phyloP scores from a whole-genome alignment of 441 rosid genomes.

The Erodium moschatum region DNA sequence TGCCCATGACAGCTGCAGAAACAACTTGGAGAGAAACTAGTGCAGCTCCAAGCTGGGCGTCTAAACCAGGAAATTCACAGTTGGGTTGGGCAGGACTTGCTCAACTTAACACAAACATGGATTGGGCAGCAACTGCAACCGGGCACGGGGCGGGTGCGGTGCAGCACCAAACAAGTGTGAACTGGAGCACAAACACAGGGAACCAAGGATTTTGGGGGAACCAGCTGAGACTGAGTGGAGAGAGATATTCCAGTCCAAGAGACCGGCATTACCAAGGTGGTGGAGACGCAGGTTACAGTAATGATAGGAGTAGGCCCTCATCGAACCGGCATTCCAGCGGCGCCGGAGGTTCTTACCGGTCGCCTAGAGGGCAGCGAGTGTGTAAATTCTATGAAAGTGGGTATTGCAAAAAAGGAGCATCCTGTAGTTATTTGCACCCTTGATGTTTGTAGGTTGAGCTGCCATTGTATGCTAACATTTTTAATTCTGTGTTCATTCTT shows the following conservation, averaged over 20 bases:
- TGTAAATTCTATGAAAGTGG: constrained; percentile 87
- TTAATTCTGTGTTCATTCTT: constrained; percentile 29
- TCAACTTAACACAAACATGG: constrained; percentile 24
- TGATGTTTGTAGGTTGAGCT: constrained; percentile 18
- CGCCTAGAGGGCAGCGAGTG: constrained; percentile 62
- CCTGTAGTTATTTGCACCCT: constrained; percentile 79
- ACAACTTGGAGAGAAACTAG: too few species aligned
- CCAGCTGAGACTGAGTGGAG: constrained; percentile 40
- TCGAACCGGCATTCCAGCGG: constrained; percentile 36
- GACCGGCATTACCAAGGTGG: constrained; percentile 33
- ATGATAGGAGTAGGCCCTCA: constrained; percentile 32
- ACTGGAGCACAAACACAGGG: constrained; percentile 23
- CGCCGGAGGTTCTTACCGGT: constrained; percentile 35
- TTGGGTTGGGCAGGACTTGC: constrained; percentile 25
- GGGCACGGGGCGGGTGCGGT: neutral
- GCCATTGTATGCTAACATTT: constrained; percentile 22
- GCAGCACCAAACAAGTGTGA: constrained; percentile 23
- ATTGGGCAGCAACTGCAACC: constrained; percentile 16
- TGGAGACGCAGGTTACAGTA: neutral
- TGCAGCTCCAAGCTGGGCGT: neutral
- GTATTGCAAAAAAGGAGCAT: constrained; percentile 69
- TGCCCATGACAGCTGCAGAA: constrained; percentile 27
- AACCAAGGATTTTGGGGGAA: constrained; percentile 33
- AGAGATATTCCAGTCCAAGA: constrained; percentile 32
- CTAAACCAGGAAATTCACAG: constrained; percentile 28